Base-by-base conservation (phyloP, 139 green algal species). In the Astrephomene gubernaculifera region DNA sequence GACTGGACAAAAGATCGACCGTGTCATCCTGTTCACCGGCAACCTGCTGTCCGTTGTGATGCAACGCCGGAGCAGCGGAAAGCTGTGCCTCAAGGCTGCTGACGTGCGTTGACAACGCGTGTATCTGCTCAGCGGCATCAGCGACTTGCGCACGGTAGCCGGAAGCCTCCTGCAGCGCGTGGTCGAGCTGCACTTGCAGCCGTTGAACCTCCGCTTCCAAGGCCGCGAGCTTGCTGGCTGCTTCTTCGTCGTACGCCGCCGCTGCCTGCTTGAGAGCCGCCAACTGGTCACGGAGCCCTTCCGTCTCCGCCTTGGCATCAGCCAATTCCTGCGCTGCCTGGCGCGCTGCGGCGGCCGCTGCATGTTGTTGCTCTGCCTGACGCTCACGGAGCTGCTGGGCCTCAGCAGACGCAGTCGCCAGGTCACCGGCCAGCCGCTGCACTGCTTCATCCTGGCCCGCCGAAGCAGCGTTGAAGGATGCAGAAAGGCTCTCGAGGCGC, bases 81-180 rank as follows among this genome's bases (percentile, higher is more conserved):
- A n/a, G 35, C 14, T 29, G 22, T 9, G 6, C 22, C 19, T 54
- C 21, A 14, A 38, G 24, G 39, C 82, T 82, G 39, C 61, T 86
- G 61, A 95, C 86, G 41, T 93, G 87, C 68, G 90, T 82, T 36
- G 92, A 83, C 38, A 98, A 90, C 22, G 61, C 44, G 31, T 86
- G 71, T 27, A 61, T 43, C 27, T 61, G 70, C 39, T 74, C 21
- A n/a, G n/a, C n/a, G n/a, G n/a, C n/a, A n/a, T n/a, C n/a, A n/a
- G n/a, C n/a, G n/a, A n/a, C n/a, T n/a, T n/a, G n/a, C n/a, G n/a
- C n/a, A n/a, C n/a, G n/a, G n/a, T n/a, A n/a, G 25, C 31, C 35
- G 25, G 6, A 6, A 39, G 33, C 65, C 39, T 53, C 38, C 22
- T 10, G n/a, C n/a, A n/a, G n/a, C n/a, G n/a, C n/a, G n/a, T n/a